Conservation (phyloP, 1,139 yeast genomes). For the Taiozyma sp. region DNA sequence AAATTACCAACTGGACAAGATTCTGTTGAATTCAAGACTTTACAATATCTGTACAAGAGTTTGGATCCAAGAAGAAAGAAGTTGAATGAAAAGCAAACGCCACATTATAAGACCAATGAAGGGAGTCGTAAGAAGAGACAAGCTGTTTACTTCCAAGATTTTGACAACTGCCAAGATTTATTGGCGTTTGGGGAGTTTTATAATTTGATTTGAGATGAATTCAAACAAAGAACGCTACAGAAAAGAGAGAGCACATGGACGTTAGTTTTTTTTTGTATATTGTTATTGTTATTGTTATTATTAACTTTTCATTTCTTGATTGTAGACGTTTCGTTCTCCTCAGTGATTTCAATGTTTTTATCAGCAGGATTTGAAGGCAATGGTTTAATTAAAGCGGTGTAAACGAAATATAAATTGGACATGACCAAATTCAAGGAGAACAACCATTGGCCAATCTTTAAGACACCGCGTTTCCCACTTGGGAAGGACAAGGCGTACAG, state of each 20-base stretch:
- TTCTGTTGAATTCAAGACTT: constrained; percentile 8
- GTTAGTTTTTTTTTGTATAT: not conserved
- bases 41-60: constrained; percentile 15
- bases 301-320: too few relatives aligned
- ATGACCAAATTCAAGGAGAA: constrained; percentile 8
- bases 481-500: not conserved
- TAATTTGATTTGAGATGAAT: constrained; percentile 4
- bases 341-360: not conserved
- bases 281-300: not conserved
- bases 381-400: not conserved
- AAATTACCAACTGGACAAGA: constrained; percentile 11
- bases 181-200: constrained; percentile 20
- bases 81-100: constrained; percentile 1
- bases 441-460: constrained; percentile 35
- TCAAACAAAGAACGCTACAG: not conserved
- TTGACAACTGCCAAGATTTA: constrained; percentile 19
- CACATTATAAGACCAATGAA: constrained; percentile 8
- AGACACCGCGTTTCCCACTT: constrained; percentile 6
- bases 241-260: not conserved
- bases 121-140: constrained; percentile 13
- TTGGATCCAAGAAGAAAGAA: constrained; percentile 23
- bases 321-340: not conserved
- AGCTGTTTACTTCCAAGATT: constrained; percentile 17
- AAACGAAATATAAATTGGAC: constrained; percentile 2
- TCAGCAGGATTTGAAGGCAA: not conserved